Conservation (phyloP, 164 flowering plant genomes). For the Annona cherimola region DNA sequence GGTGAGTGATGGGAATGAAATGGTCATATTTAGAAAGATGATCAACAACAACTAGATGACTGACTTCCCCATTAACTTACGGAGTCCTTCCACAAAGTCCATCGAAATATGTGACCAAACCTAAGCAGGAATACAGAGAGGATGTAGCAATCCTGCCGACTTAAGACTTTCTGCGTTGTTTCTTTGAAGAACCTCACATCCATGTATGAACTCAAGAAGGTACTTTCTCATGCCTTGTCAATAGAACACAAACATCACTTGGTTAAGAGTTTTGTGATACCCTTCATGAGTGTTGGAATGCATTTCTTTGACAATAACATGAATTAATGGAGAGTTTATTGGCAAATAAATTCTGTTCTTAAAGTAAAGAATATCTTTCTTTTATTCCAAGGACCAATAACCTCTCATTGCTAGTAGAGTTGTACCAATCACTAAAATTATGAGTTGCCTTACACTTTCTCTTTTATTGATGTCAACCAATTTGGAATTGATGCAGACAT, state of each 20-base stretch:
- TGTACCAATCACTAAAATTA: neutral
- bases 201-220: neutral
- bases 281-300: slow-evolving; percentile 7
- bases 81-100: slow-evolving; percentile 4
- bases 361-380: neutral
- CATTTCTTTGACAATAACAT: neutral
- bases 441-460: neutral
- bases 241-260: neutral
- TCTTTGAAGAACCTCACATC: neutral
- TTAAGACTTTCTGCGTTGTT: neutral
- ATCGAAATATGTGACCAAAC: neutral
- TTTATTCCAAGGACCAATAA: slow-evolving; percentile 2
- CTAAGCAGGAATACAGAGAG: neutral
- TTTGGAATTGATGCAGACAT: neutral
- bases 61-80: neutral
- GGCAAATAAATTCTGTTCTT: neutral
- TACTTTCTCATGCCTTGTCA: neutral
- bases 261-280: slow-evolving; percentile 1
- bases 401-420: neutral
- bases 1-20: slow-evolving; percentile 4
- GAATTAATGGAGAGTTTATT: neutral
- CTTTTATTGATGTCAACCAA: neutral
- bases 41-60: slow-evolving; percentile 7
- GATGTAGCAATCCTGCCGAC: neutral
- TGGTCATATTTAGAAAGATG: neutral